Conservation (phyloP, 2,329 filamentous ascomycete species). For the Epichloe gansuensis region DNA sequence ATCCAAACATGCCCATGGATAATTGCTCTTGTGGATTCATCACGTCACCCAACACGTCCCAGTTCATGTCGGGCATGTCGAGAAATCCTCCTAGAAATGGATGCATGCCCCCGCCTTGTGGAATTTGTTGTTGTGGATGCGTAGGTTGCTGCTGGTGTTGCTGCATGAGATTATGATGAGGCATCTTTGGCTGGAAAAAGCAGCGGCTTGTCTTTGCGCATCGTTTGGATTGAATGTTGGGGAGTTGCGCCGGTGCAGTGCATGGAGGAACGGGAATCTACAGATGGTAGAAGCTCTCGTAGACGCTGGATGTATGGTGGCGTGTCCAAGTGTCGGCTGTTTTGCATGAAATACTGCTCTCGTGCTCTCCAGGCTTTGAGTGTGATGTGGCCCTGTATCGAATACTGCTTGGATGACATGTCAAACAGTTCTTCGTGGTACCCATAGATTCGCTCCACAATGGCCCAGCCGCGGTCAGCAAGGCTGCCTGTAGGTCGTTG, state of each 20-base stretch:
- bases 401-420: constrained; percentile 31
- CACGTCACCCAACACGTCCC: constrained; percentile 32
- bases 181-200: constrained; percentile 1
- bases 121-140: constrained; percentile 5
- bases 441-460: constrained; percentile 33
- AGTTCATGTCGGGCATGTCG: constrained; percentile 31
- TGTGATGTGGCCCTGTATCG: constrained; percentile 33
- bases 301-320: constrained; percentile 36
- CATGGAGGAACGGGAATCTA: constrained; percentile 23
- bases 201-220: background rate
- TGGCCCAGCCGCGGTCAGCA: constrained; percentile 41
- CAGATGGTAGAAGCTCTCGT: constrained; percentile 27
- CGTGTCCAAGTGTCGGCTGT: constrained; percentile 26
- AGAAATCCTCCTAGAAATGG: constrained; percentile 32
- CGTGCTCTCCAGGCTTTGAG: constrained; percentile 42
- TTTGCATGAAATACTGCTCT: constrained; percentile 27
- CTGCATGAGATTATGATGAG: background rate
- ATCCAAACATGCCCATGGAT: constrained; percentile 20
- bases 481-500: constrained; percentile 35
- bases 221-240: background rate
- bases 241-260: constrained; percentile 9
- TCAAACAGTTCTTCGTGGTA: constrained; percentile 41
- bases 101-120: constrained; percentile 23
- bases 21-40: constrained; percentile 16
- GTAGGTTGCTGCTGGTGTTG: constrained; percentile 4